These are phyloP conservation scores for Mycocalia duriaeana DNA, from an alignment of 1,284 basidiomycete species.

Conservation along the genomic window DNA sequence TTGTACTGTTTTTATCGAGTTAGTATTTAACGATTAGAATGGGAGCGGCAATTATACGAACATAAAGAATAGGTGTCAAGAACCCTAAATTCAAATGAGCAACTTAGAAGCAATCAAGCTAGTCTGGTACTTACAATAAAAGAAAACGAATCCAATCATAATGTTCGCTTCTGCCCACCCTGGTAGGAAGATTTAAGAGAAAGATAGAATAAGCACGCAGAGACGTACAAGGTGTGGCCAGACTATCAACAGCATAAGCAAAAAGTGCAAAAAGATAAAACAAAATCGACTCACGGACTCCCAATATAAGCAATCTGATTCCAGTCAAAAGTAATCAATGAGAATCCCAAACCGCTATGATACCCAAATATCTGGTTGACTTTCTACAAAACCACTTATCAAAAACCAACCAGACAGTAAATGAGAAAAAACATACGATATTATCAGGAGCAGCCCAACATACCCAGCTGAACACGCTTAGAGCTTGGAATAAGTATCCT, in stretches of 20 bases:
- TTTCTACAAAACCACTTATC: slow-evolving; percentile 22
- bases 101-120: neutral
- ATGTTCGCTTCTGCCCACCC: slow-evolving; percentile 79
- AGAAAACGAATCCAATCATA: slow-evolving; percentile 70
- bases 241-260: slow-evolving; percentile 34
- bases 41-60: slow-evolving; percentile 16
- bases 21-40: neutral
- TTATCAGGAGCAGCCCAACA: slow-evolving; percentile 40
- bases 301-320: slow-evolving; percentile 48
- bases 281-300: slow-evolving; percentile 28
- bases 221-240: slow-evolving; percentile 47
- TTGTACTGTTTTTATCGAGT: slow-evolving; percentile 49
- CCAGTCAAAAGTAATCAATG: slow-evolving; percentile 55
- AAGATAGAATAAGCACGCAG: neutral
- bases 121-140: slow-evolving; percentile 45
- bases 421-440: slow-evolving; percentile 21
- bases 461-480: slow-evolving; percentile 40
- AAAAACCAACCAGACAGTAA: neutral
- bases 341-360: slow-evolving; percentile 34
- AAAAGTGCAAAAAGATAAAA: neutral
- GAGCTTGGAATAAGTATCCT: slow-evolving; percentile 68
- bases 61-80: slow-evolving; percentile 62
- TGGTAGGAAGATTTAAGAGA: slow-evolving; percentile 11
- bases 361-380: slow-evolving; percentile 43
- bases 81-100: slow-evolving; percentile 38